These are phyloP conservation scores for Microcyclospora pomicola DNA, from an alignment of 2,329 filamentous ascomycete species.

Conservation along the genomic window DNA sequence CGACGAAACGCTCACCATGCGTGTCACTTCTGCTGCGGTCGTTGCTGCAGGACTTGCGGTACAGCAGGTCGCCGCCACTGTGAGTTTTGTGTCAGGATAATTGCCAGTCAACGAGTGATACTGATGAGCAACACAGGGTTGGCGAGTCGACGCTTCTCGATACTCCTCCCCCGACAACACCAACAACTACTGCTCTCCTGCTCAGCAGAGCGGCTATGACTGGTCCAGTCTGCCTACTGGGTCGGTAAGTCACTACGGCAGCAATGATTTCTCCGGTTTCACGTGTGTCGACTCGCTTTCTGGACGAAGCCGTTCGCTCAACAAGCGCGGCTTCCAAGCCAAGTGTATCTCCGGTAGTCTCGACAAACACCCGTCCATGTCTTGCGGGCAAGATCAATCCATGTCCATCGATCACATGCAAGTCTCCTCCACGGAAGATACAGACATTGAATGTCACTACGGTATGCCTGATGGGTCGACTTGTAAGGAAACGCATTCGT, in stretches of 20 bases:
- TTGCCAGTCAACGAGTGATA: background rate
- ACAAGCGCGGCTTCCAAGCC: conserved; percentile 30
- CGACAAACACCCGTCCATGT: conserved; percentile 28
- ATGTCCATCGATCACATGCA: conserved; percentile 70
- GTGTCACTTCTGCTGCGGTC: conserved; percentile 15
- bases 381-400: conserved; percentile 34
- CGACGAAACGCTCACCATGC: conserved; percentile 8
- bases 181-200: conserved; percentile 61
- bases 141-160: conserved; percentile 35
- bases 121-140: conserved; percentile 19
- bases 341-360: conserved; percentile 33
- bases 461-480: conserved; percentile 66
- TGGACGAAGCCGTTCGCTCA: conserved; percentile 41
- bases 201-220: conserved; percentile 57
- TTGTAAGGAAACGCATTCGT: conserved; percentile 65
- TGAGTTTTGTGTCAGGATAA: conserved; percentile 7
- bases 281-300: conserved; percentile 48
- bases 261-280: conserved; percentile 63
- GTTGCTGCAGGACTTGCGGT: conserved; percentile 21
- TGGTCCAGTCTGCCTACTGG: conserved; percentile 53
- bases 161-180: conserved; percentile 59
- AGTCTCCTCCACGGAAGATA: conserved; percentile 59
- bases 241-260: conserved; percentile 51
- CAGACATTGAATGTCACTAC: conserved; percentile 74
- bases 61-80: conserved; percentile 34